Percentiles rank a stretch among this genome's conserved stretches.
Evolutionary conservation across 495 filamentous ascomycete species (phyloP).

Genomic region (Trichocladium antarcticum): DNA sequence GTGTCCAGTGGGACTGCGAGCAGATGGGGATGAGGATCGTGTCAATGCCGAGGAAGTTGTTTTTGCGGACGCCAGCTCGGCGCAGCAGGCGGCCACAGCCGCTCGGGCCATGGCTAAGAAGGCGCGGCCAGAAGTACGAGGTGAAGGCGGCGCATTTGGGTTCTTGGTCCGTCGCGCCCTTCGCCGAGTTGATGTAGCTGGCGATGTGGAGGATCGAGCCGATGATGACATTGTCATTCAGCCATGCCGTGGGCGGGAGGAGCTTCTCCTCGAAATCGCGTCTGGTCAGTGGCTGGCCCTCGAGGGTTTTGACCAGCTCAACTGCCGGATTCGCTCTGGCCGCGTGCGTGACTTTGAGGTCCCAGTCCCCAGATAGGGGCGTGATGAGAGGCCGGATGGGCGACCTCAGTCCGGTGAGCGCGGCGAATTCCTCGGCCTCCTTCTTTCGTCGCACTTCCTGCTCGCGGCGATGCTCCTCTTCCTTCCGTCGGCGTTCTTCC

Average conservation of each 20-base stretch:
- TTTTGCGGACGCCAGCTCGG: slow-evolving; percentile 23
- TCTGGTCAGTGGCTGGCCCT: slow-evolving; percentile 45
- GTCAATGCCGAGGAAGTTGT: slow-evolving; percentile 34
- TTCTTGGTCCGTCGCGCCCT: slow-evolving; percentile 34
- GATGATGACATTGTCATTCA: slow-evolving; percentile 78
- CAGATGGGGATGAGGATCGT: slow-evolving; percentile 41
- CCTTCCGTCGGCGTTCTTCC: slow-evolving; percentile 1
- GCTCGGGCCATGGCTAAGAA: slow-evolving; percentile 40
- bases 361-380: slow-evolving; percentile 25
- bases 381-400: slow-evolving; percentile 20
- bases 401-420: slow-evolving; percentile 9
- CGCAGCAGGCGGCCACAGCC: slow-evolving; percentile 26
- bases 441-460: slow-evolving; percentile 3
- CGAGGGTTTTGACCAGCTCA: slow-evolving; percentile 34
- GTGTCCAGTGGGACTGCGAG: slow-evolving; percentile 45
- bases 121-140: slow-evolving; percentile 57
- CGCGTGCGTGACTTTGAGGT: slow-evolving; percentile 13
- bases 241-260: slow-evolving; percentile 47
- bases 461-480: slow-evolving; percentile 12
- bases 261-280: slow-evolving; percentile 52
- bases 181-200: slow-evolving; percentile 44
- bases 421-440: slow-evolving; percentile 5
- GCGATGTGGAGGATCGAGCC: slow-evolving; percentile 51
- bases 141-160: slow-evolving; percentile 62
- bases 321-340: slow-evolving; percentile 7